phyloP scores from a whole-genome alignment of 2,329 filamentous ascomycete species.

The Stemphylium vesicarium region DNA sequence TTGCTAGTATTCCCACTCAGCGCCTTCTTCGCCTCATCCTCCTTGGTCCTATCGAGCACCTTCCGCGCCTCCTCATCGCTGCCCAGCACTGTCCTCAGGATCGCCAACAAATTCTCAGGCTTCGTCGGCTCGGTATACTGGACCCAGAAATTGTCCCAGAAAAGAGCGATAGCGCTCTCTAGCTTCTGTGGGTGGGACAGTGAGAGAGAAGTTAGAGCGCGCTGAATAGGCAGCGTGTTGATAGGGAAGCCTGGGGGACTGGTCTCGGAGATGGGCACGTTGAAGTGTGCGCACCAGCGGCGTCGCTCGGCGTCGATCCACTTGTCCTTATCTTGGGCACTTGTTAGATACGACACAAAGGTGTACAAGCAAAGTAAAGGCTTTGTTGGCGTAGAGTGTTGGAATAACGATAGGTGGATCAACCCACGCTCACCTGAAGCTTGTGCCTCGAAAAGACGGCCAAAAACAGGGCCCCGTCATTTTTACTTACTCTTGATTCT shows the following conservation, averaged over 20 bases:
- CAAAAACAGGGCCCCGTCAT: neutral
- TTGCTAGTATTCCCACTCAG: conserved; percentile 58
- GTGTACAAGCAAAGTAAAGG: no score
- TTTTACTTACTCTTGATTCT: conserved; percentile 59
- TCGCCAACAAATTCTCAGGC: conserved; percentile 52
- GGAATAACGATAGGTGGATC: neutral
- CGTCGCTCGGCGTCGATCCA: conserved; percentile 62
- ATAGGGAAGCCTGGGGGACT: conserved; percentile 61
- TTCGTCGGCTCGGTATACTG: conserved; percentile 55
- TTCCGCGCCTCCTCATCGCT: conserved; percentile 52
- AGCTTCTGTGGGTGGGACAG: conserved; percentile 53
- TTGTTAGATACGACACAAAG: conserved; percentile 7
- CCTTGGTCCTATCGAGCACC: conserved; percentile 49
- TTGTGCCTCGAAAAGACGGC: neutral
- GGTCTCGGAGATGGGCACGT: conserved; percentile 57
- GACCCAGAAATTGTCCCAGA: conserved; percentile 62
- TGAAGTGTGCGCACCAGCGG: conserved; percentile 61
- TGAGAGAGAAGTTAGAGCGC: conserved; percentile 59
- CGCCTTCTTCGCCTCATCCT: conserved; percentile 54
- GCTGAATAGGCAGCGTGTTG: conserved; percentile 59
- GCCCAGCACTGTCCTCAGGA: conserved; percentile 56
- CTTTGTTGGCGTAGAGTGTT: no score
- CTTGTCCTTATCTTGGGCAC: conserved; percentile 61
- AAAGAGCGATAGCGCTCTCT: conserved; percentile 50
- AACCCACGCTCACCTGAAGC: neutral